phyloP scores from a whole-genome alignment of 176 grass and related monocot genomes.

The Guadua angustifolia region DNA sequence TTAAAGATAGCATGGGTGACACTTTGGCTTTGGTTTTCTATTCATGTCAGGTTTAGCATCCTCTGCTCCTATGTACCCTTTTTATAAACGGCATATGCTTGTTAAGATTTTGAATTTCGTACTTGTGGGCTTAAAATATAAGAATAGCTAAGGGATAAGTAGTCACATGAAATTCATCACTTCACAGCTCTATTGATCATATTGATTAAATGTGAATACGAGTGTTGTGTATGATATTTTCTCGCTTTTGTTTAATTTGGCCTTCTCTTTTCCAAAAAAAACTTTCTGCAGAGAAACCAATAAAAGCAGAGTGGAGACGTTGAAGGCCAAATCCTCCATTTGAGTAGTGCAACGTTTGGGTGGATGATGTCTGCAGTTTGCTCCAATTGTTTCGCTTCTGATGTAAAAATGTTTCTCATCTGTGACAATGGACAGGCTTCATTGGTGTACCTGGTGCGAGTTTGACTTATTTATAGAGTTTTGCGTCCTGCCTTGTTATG shows the following conservation, averaged over 20 bases:
- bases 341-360: conserved; percentile 23
- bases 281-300: conserved; percentile 57
- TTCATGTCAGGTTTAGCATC: background rate
- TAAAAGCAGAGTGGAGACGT: conserved; percentile 84
- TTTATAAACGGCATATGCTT: background rate
- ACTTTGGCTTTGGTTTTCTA: background rate
- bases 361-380: conserved; percentile 38
- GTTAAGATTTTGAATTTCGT: background rate
- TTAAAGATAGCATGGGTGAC: background rate
- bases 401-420: conserved; percentile 58
- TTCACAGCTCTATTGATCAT: background rate
- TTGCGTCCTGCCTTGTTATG: conserved; percentile 56
- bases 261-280: background rate
- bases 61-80: background rate
- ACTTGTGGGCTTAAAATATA: background rate
- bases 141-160: background rate
- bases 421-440: conserved; percentile 23
- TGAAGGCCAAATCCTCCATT: background rate
- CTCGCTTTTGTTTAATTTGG: background rate
- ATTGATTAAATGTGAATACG: background rate
- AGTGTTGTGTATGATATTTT: background rate
- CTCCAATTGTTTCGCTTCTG: conserved; percentile 63
- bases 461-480: conserved; percentile 66
- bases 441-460: conserved; percentile 49
- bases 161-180: background rate